A percentile compares a stretch with the other conserved stretches of the same genome.
phyloP scores from a whole-genome alignment of 192 early-diverging fungal species.

The Backusella morwellensis region DNA sequence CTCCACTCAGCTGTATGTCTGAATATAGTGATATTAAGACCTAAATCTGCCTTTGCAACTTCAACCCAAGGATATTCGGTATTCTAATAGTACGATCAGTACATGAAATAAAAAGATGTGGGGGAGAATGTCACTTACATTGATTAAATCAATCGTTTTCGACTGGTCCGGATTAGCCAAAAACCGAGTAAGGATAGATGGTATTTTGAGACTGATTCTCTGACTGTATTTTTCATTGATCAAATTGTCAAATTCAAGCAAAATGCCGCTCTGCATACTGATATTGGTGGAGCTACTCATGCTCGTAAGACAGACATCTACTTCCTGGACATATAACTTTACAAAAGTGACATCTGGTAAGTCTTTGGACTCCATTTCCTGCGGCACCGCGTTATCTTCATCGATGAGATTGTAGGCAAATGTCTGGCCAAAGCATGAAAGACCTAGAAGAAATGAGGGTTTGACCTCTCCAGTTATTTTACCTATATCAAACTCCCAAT shows the following conservation, averaged over 20 bases:
- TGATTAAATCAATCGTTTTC: neutral
- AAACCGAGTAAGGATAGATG: conserved; percentile 48
- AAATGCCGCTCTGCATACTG: conserved; percentile 56
- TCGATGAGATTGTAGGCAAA: conserved; percentile 67
- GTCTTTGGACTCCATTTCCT: conserved; percentile 31
- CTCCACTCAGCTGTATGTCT: conserved; percentile 52
- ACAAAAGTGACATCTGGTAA: conserved; percentile 64
- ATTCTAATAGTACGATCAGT: neutral
- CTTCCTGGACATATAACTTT: conserved; percentile 48
- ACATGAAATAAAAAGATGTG: neutral
- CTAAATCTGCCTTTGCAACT: conserved; percentile 58
- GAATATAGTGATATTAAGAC: conserved; percentile 57
- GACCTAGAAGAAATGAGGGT: conserved; percentile 55
- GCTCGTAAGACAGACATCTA: conserved; percentile 63
- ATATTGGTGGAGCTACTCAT: conserved; percentile 47
- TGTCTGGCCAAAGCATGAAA: conserved; percentile 48
- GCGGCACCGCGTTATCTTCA: conserved; percentile 62
- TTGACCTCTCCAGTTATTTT: conserved; percentile 64
- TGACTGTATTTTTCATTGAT: conserved; percentile 55
- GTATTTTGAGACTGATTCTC: conserved; percentile 56
- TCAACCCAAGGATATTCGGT: conserved; percentile 58
- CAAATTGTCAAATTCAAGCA: conserved; percentile 62
- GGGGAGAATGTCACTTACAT: neutral
- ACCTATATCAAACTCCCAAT: conserved; percentile 65
- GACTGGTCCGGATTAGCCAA: conserved; percentile 44